phyloP scores from a whole-genome alignment of 139 green algal species.

The Auxenochlorella protothecoides region DNA sequence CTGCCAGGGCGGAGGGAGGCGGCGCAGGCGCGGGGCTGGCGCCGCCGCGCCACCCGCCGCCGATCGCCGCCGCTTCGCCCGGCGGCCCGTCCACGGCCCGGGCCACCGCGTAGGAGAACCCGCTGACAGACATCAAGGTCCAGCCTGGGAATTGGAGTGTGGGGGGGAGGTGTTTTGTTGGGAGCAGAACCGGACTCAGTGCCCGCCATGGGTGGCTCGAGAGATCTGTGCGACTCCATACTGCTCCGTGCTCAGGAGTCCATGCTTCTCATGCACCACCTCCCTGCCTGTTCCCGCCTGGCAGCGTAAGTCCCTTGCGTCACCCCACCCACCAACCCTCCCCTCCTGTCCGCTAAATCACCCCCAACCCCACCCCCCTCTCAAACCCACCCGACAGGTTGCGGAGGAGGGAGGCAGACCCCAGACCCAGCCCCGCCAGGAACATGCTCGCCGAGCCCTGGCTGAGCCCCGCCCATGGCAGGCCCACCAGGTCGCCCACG shows the following conservation, averaged over 20 bases:
- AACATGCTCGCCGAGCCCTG: slow-evolving; percentile 21
- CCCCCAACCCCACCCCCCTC: background rate
- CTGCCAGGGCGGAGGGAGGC: slow-evolving; percentile 11
- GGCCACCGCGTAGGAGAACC: slow-evolving; percentile 36
- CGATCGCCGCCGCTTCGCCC: slow-evolving; percentile 1
- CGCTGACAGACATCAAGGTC: slow-evolving; percentile 40
- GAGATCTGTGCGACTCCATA: too few relatives aligned
- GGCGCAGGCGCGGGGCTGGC: background rate
- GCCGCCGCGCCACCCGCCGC: background rate
- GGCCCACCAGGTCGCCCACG: slow-evolving; percentile 31
- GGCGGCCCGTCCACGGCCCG: slow-evolving; percentile 24
- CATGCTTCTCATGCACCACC: too few relatives aligned
- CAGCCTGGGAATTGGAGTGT: slow-evolving; percentile 16
- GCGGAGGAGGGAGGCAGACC: slow-evolving; percentile 38
- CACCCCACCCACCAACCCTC: background rate
- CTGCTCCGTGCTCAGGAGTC: too few relatives aligned
- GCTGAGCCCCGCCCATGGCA: slow-evolving; percentile 41
- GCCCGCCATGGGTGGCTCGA: too few relatives aligned
- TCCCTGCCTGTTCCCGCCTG: too few relatives aligned
- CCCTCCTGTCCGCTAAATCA: background rate
- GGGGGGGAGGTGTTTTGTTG: too few relatives aligned
- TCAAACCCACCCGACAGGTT: slow-evolving; percentile 32
- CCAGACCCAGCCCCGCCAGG: slow-evolving; percentile 41
- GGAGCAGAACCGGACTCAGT: too few relatives aligned
- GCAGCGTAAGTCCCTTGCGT: too few relatives aligned